These are phyloP conservation scores for Sonneratia alba DNA, from an alignment of 345 rosid species.

Conservation along the genomic window DNA sequence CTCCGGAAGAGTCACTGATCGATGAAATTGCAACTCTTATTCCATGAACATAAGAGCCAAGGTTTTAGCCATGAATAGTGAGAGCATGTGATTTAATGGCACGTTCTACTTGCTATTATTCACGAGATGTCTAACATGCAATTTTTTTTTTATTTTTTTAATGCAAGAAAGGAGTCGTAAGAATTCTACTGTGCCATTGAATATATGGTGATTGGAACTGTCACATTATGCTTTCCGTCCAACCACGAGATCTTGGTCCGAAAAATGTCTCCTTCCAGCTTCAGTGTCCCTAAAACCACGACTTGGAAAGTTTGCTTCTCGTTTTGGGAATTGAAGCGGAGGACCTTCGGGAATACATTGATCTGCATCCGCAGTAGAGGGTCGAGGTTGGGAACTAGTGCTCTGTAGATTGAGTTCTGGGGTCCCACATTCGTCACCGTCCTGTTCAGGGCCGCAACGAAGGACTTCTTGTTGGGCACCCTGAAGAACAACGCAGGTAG, in stretches of 20 bases:
- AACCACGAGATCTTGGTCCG: background rate
- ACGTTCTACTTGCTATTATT: no score
- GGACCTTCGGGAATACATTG: constrained; percentile 28
- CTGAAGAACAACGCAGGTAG: constrained; percentile 33
- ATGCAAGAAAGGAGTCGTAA: background rate
- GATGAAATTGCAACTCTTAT: no score
- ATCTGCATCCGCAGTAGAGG: constrained; percentile 8
- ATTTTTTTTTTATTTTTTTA: no score
- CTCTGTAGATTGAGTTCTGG: constrained; percentile 33
- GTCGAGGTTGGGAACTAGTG: constrained; percentile 4
- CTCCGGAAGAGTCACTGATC: no score
- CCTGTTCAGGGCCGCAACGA: constrained; percentile 25
- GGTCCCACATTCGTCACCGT: constrained; percentile 54
- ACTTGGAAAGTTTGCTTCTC: constrained; percentile 40
- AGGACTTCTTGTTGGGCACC: constrained; percentile 10
- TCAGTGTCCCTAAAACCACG: constrained; percentile 12
- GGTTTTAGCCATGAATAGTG: no score
- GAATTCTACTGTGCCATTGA: constrained; percentile 28
- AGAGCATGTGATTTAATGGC: no score
- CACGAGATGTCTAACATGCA: no score
- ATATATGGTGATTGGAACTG: constrained; percentile 2
- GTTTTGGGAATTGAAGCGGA: constrained; percentile 21
- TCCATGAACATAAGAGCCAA: no score
- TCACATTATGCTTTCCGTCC: constrained; percentile 6
- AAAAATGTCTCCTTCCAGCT: background rate